phyloP scores from a whole-genome alignment of 352 stramenopile genomes.

The Pythium plurisporium region DNA sequence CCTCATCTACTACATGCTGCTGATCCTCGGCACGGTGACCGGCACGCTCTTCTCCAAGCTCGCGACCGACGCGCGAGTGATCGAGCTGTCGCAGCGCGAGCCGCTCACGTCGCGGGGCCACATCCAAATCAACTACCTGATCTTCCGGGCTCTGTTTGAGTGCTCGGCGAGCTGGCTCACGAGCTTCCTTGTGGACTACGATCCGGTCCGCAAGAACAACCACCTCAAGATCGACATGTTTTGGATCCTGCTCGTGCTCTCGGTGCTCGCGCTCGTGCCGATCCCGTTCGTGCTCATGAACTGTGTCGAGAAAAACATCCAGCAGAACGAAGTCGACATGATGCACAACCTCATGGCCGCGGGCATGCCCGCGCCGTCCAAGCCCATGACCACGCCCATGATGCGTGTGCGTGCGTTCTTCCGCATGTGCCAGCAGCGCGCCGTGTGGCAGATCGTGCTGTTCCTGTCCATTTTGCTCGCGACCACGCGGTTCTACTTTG shows the following conservation, averaged over 20 bases:
- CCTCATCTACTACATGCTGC: slow-evolving; percentile 41
- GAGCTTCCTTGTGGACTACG: slow-evolving; percentile 37
- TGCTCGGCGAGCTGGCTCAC: slow-evolving; percentile 48
- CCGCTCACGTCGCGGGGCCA: slow-evolving; percentile 56
- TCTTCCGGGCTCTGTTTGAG: slow-evolving; percentile 53
- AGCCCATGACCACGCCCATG: slow-evolving; percentile 17
- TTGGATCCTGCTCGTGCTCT: slow-evolving; percentile 44
- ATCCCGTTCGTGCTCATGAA: slow-evolving; percentile 64
- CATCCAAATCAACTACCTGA: slow-evolving; percentile 75
- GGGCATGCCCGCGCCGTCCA: slow-evolving; percentile 5
- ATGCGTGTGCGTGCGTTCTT: slow-evolving; percentile 38
- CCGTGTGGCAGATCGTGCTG: slow-evolving; percentile 73
- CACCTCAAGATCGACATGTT: slow-evolving; percentile 46
- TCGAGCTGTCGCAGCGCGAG: slow-evolving; percentile 79
- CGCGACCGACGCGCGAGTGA: slow-evolving; percentile 72
- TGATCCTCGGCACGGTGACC: slow-evolving; percentile 76
- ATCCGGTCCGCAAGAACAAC: slow-evolving; percentile 39
- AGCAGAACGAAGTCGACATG: slow-evolving; percentile 25
- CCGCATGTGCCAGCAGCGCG: slow-evolving; percentile 67
- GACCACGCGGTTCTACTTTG: slow-evolving; percentile 57
- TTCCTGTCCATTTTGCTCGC: slow-evolving; percentile 58
- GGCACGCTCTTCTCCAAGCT: slow-evolving; percentile 86
- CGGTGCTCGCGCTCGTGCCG: slow-evolving; percentile 46
- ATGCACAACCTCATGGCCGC: slow-evolving; percentile 21
- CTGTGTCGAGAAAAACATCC: slow-evolving; percentile 45